phyloP scores from a whole-genome alignment of 2,329 filamentous ascomycete genomes.

The Claviceps quebecensis region DNA sequence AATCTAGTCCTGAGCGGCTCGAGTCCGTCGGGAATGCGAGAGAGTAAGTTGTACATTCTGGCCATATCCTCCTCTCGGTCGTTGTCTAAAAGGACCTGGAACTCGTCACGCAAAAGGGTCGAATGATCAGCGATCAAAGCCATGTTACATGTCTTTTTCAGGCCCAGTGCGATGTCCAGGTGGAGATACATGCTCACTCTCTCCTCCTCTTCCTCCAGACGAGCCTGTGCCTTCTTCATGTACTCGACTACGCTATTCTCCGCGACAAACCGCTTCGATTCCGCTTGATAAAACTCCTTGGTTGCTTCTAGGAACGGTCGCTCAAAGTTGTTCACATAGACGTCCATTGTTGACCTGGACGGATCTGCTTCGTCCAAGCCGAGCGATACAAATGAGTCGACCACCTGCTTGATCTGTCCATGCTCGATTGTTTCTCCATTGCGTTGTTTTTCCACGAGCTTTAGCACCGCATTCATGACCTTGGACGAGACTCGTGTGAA shows the following conservation, averaged over 20 bases:
- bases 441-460: conserved; percentile 91
- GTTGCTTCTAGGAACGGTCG: conserved; percentile 81
- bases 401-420: conserved; percentile 89
- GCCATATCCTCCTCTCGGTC: conserved; percentile 92
- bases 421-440: conserved; percentile 98
- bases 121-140: conserved; percentile 85
- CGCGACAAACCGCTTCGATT: conserved; percentile 86
- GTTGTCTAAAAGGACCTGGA: conserved; percentile 84
- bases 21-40: conserved; percentile 77
- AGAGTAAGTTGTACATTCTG: conserved; percentile 87
- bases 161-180: conserved; percentile 67
- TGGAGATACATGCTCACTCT: conserved; percentile 87
- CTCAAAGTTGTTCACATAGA: conserved; percentile 88
- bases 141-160: conserved; percentile 80
- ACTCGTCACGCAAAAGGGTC: conserved; percentile 77
- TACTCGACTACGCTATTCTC: conserved; percentile 98
- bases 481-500: conserved; percentile 72
- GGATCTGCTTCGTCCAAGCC: conserved; percentile 88
- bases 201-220: conserved; percentile 85
- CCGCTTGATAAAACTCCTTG: conserved; percentile 71
- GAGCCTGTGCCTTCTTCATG: conserved; percentile 96
- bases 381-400: conserved; percentile 90
- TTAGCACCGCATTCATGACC: conserved; percentile 90
- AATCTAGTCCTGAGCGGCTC: conserved; percentile 80
- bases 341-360: conserved; percentile 86